Conservation (phyloP, 2,329 filamentous ascomycete species). For the Calcarisporium arbuscula region DNA sequence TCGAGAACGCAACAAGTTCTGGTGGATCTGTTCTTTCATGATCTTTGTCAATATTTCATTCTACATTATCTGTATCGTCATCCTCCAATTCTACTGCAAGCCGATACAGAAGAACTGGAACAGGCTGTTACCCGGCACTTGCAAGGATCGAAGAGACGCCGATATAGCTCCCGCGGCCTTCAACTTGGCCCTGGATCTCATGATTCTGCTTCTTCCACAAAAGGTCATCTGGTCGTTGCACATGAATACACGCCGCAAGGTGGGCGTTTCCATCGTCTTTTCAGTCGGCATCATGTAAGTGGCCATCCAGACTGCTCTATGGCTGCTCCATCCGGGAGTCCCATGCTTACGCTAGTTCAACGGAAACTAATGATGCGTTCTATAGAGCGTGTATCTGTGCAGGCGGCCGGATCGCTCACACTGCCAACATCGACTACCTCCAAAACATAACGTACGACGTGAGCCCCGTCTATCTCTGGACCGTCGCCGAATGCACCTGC, state of each 20-base stretch:
- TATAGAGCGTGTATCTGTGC: too few relatives aligned
- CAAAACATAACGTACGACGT: too few relatives aligned
- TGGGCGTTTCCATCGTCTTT: conserved; percentile 24
- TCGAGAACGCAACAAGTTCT: conserved; percentile 13
- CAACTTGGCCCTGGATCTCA: conserved; percentile 18
- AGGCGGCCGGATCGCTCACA: too few relatives aligned
- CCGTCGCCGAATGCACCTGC: too few relatives aligned
- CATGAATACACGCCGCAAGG: conserved; percentile 18
- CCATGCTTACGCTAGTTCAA: too few relatives aligned
- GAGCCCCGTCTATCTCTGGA: too few relatives aligned
- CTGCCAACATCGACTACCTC: too few relatives aligned
- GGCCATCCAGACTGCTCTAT: too few relatives aligned
- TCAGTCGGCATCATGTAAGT: conserved; percentile 22
- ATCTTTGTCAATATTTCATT: conserved; percentile 15
- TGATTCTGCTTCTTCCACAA: conserved; percentile 22
- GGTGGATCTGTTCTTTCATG: conserved; percentile 14
- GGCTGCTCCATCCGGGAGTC: too few relatives aligned
- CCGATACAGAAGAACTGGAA: conserved; percentile 22
- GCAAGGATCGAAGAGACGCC: conserved; percentile 13
- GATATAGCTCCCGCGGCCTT: conserved; percentile 15
- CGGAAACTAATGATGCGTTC: too few relatives aligned
- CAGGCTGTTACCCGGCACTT: conserved; percentile 15
- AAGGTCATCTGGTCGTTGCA: conserved; percentile 20
- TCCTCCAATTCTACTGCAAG: conserved; percentile 16
- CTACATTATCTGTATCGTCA: conserved; percentile 13